Base-by-base conservation (phyloP, 352 stramenopile species). In the Globisporangium camurandrum region DNA sequence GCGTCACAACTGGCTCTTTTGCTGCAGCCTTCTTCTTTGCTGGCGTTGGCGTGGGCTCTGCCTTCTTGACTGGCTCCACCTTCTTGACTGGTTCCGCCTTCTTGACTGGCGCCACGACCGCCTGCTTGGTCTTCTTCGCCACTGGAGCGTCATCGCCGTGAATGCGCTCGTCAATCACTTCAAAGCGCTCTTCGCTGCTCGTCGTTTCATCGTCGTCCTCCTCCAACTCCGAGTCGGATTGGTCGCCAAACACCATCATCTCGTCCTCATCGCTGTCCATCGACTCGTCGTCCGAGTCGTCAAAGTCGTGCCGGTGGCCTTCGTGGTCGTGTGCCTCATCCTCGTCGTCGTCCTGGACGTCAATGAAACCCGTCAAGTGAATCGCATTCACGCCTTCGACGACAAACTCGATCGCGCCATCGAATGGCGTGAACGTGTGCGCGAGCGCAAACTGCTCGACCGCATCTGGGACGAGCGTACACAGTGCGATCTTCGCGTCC, bases 341-440 rank as follows among this genome's bases (percentile, higher is more conserved):
- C 23, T 86, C 75, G 16, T 89, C 74, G 17, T 86, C 78, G 7
- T 88, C 77, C 49, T 89, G 44, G 22, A 88, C 67, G 33, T 93
- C 82, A 10, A 93, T 80, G 54, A 88, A 79, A 11, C 77, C 82
- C 20, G 82, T 90, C 37, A 93, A 45, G 64, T 93, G 82, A 52
- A 93, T 84, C 26, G 71, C 62, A 55, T 91, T 91, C 19, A 70
- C 62, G 28, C 82, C 82, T 43, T 89, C 77, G 53, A 73, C 69
- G 28, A 71, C 56, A 51, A 93, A 88, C 52, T 66, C 63, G n/a
- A 93, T 64, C 20, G 64, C 68, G 8, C 82, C 82, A 30, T 93
- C 82, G 51, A 81, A 69, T 8, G 75, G 69, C 45, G 82, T 85
- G 55, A 93, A 91, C 12, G 78, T 78, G 55, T 93, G 76, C 45